These are phyloP conservation scores for Buxus sempervirens DNA, from an alignment of 164 flowering plant genomes.

Conservation along the genomic window DNA sequence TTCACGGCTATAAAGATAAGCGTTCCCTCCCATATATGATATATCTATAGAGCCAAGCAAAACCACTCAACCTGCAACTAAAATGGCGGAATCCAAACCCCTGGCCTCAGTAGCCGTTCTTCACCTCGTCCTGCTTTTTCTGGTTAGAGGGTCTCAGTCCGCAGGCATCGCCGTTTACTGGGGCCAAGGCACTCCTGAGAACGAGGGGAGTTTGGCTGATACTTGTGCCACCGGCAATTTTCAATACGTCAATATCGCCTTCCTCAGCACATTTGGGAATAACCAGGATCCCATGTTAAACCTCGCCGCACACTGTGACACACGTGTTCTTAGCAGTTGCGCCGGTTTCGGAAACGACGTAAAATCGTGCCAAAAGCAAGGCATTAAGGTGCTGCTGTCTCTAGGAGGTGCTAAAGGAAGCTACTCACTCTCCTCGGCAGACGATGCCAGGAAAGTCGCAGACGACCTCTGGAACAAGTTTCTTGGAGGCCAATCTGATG, in stretches of 20 bases:
- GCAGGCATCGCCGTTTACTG: slow-evolving; percentile 19
- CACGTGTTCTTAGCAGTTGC: slow-evolving; percentile 3
- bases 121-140: neutral
- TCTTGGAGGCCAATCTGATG: slow-evolving; percentile 20
- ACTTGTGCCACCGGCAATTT: slow-evolving; percentile 20
- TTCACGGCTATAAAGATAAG: too few relatives aligned
- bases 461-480: slow-evolving; percentile 31
- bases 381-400: slow-evolving; percentile 23
- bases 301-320: slow-evolving; percentile 24
- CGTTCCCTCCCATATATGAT: too few relatives aligned
- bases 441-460: slow-evolving; percentile 20
- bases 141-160: neutral
- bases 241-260: slow-evolving; percentile 16
- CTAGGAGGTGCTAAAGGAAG: slow-evolving; percentile 21
- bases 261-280: slow-evolving; percentile 18
- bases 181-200: slow-evolving; percentile 18
- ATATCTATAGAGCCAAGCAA: too few relatives aligned
- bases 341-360: slow-evolving; percentile 9
- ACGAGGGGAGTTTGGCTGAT: slow-evolving; percentile 15
- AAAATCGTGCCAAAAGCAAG: slow-evolving; percentile 14
- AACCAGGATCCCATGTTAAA: slow-evolving; percentile 9
- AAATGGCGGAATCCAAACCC: too few relatives aligned
- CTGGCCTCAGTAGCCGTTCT: too few relatives aligned
- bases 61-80: too few relatives aligned
- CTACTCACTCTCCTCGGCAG: slow-evolving; percentile 25